Evolutionary conservation across 2,329 filamentous ascomycete genomes (phyloP).

Genomic region (Talaromyces albobiverticillius): DNA sequence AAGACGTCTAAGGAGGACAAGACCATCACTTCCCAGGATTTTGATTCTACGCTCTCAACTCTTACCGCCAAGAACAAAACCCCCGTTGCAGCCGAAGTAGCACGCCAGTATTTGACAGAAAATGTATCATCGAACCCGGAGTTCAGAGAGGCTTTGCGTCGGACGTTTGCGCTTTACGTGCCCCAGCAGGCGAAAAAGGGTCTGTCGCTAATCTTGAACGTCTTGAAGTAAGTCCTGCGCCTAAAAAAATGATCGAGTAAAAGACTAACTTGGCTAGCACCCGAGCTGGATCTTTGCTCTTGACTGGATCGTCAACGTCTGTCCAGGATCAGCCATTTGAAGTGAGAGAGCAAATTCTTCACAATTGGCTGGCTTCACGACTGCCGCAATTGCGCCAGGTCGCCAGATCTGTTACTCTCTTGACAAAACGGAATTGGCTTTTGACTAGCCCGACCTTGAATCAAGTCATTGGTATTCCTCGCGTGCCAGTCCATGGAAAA

Average conservation of each 20-base stretch:
- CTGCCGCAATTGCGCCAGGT: constrained; percentile 52
- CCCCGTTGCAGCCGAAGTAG: constrained; percentile 33
- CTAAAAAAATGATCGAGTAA: neutral
- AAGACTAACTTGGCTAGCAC: constrained; percentile 36
- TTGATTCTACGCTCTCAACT: constrained; percentile 27
- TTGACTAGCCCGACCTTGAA: constrained; percentile 50
- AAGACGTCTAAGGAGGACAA: constrained; percentile 36
- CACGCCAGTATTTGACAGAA: constrained; percentile 48
- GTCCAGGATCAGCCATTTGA: constrained; percentile 54
- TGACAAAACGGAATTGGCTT: constrained; percentile 54
- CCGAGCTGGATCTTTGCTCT: constrained; percentile 53
- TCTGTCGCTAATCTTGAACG: constrained; percentile 51
- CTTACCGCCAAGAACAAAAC: constrained; percentile 24
- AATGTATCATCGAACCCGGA: constrained; percentile 45
- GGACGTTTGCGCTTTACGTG: constrained; percentile 49
- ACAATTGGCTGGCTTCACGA: constrained; percentile 52
- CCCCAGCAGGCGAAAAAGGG: constrained; percentile 48
- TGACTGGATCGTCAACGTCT: constrained; percentile 57
- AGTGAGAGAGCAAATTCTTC: constrained; percentile 53
- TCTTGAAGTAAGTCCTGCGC: constrained; percentile 47
- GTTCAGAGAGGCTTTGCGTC: constrained; percentile 50
- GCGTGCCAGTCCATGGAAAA: constrained; percentile 53
- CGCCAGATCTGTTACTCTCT: constrained; percentile 47
- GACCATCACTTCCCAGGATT: constrained; percentile 38
- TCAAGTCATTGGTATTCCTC: constrained; percentile 52